Percentiles rank a stretch among this genome's conserved stretches.
phyloP scores from a whole-genome alignment of 345 rosid species.

The Populus alba region DNA sequence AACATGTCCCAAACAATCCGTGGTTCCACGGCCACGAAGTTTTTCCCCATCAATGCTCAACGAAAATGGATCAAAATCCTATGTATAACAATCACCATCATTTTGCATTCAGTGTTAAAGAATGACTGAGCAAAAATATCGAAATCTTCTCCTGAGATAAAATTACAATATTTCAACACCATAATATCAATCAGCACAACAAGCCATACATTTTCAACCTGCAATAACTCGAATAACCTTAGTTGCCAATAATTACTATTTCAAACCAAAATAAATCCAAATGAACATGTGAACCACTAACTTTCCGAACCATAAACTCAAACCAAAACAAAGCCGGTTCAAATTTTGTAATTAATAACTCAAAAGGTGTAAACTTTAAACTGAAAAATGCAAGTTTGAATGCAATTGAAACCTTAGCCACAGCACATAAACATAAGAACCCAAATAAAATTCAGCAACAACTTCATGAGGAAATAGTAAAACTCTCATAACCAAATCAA shows the following conservation, averaged over 20 bases:
- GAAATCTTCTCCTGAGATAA: neutral
- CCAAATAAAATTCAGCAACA: neutral
- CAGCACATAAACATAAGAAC: neutral
- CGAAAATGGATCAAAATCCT: slow-evolving; percentile 96
- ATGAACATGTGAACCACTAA: neutral
- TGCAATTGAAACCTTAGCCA: neutral
- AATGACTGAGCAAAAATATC: neutral
- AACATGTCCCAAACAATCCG: slow-evolving; percentile 98
- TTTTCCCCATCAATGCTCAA: slow-evolving; percentile 84
- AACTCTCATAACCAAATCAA: neutral
- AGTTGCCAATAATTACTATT: neutral
- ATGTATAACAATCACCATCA: neutral
- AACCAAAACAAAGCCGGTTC: neutral
- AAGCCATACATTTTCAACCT: neutral
- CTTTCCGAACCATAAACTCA: neutral
- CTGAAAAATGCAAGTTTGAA: neutral
- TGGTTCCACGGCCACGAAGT: slow-evolving; percentile 92
- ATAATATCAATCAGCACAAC: neutral
- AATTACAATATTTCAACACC: neutral
- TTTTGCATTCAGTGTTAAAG: neutral
- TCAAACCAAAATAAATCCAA: neutral
- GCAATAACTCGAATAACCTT: neutral
- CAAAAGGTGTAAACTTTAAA: neutral
- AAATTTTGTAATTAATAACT: neutral
- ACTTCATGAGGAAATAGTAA: neutral